Percentiles rank a stretch among this genome's conserved stretches.
Conservation (phyloP, 306 rosid genomes). For the Prunus mira region DNA sequence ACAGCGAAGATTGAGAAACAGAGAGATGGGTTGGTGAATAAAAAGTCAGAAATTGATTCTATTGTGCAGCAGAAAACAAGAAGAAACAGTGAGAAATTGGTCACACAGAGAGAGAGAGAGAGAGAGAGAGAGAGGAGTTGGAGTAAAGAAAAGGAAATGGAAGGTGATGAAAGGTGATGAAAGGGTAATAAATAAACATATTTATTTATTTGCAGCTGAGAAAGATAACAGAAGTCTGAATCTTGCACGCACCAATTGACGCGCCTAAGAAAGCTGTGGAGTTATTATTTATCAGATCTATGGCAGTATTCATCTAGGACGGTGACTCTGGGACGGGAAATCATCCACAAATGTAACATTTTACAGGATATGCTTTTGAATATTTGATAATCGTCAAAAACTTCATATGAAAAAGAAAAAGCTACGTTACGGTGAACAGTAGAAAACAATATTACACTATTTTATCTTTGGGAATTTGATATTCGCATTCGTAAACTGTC, state of each 20-base stretch:
- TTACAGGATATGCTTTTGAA: too few relatives aligned
- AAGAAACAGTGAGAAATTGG: constrained; percentile 1
- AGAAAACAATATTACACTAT: too few relatives aligned
- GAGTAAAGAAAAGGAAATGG: not conserved
- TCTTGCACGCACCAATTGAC: not conserved
- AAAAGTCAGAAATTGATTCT: not conserved
- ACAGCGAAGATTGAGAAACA: not conserved
- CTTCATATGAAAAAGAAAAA: too few relatives aligned
- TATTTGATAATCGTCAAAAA: too few relatives aligned
- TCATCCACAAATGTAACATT: too few relatives aligned
- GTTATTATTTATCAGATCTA: too few relatives aligned
- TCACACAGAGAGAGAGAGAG: not conserved
- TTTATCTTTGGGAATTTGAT: too few relatives aligned
- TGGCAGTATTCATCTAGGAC: too few relatives aligned
- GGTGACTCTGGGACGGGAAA: too few relatives aligned
- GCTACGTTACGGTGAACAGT: too few relatives aligned
- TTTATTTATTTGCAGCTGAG: not conserved
- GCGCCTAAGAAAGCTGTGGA: not conserved
- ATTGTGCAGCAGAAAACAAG: not conserved
- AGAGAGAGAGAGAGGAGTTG: not conserved
- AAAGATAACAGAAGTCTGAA: not conserved
- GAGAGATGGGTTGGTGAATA: not conserved
- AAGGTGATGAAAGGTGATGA: not conserved
- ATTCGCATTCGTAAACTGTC: too few relatives aligned
- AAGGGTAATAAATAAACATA: not conserved